A percentile compares a stretch with the other conserved stretches of the same genome.
These are phyloP conservation scores for Leonotis leonurus DNA, from an alignment of 257 asterid genomes.

Conservation along the genomic window DNA sequence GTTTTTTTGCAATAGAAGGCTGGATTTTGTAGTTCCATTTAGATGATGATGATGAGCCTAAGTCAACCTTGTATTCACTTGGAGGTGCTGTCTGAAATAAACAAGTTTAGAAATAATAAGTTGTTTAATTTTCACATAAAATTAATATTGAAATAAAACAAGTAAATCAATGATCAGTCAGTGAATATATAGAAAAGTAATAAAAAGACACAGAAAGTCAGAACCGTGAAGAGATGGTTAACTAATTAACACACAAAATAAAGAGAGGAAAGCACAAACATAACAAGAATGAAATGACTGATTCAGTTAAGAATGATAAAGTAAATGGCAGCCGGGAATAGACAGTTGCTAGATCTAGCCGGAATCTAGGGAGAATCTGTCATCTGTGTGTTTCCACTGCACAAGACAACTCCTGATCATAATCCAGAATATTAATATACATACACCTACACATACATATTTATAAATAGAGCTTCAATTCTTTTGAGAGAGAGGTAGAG, in stretches of 20 bases:
- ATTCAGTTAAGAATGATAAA: conserved; percentile 40
- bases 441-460: no score
- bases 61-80: conserved; percentile 45
- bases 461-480: neutral
- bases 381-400: conserved; percentile 37
- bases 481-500: neutral
- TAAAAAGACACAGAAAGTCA: neutral
- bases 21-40: conserved; percentile 45
- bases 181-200: neutral
- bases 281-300: conserved; percentile 53
- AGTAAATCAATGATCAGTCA: neutral
- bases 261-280: conserved; percentile 1
- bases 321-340: conserved; percentile 23
- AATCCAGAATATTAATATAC: neutral
- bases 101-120: neutral
- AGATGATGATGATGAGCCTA: conserved; percentile 56
- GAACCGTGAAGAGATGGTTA: conserved; percentile 28
- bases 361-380: conserved; percentile 10
- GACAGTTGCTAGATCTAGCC: conserved; percentile 28
- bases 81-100: conserved; percentile 36
- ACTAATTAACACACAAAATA: neutral
- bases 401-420: conserved; percentile 38
- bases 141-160: no score
- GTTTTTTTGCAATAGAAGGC: conserved; percentile 33
- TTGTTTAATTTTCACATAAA: neutral